These are phyloP conservation scores for Cylindricascospora bacillispora DNA, from an alignment of 1,139 yeast genomes.

Conservation along the genomic window DNA sequence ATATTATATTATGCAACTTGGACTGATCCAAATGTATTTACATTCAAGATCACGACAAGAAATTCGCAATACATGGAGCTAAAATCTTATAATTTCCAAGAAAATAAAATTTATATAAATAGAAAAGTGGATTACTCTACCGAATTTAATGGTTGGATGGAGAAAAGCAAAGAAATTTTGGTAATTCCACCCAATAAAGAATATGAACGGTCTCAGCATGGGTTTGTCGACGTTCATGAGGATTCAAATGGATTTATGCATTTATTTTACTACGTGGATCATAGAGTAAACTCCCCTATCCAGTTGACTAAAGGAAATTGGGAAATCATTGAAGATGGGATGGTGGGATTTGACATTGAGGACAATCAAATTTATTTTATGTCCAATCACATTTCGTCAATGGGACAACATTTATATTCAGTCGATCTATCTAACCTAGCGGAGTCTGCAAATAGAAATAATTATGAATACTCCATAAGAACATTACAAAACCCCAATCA, in stretches of 20 bases:
- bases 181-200: constrained; percentile 28
- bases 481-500: constrained; percentile 15
- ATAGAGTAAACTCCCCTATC: constrained; percentile 16
- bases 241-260: constrained; percentile 48
- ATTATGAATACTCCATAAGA: constrained; percentile 4
- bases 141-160: constrained; percentile 43
- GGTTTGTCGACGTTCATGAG: constrained; percentile 69
- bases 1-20: constrained; percentile 58
- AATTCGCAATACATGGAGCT: constrained; percentile 43
- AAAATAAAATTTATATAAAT: constrained; percentile 27
- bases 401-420: constrained; percentile 45
- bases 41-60: constrained; percentile 62
- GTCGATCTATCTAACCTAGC: constrained; percentile 27
- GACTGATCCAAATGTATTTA: constrained; percentile 42
- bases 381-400: constrained; percentile 43
- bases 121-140: constrained; percentile 32
- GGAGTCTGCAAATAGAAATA: too few species aligned
- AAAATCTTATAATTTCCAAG: constrained; percentile 30
- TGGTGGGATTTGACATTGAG: constrained; percentile 42
- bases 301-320: constrained; percentile 49
- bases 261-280: constrained; percentile 41
- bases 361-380: constrained; percentile 48
- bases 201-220: constrained; percentile 29
- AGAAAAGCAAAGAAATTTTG: constrained; percentile 21
- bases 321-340: constrained; percentile 50